These are phyloP conservation scores for Penicillium hesseltinei DNA, from an alignment of 2,329 filamentous ascomycete species.

Conservation along the genomic window DNA sequence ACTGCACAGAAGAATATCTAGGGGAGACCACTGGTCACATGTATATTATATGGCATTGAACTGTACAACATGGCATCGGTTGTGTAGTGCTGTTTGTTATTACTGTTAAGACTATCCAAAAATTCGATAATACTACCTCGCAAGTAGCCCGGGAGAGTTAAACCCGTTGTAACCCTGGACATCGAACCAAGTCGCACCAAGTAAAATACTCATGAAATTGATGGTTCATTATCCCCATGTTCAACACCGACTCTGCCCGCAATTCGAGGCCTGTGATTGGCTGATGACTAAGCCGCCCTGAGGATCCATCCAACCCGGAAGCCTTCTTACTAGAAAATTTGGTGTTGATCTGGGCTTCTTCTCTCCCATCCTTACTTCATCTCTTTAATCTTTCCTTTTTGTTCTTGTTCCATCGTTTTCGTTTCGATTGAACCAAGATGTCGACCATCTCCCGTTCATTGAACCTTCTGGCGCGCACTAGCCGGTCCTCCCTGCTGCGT, in stretches of 20 bases:
- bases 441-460: slow-evolving; percentile 75
- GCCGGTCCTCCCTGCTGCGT: slow-evolving; percentile 69
- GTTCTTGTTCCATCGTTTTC: slow-evolving; percentile 30
- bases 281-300: slow-evolving; percentile 40
- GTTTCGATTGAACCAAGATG: slow-evolving; percentile 59
- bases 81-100: background rate
- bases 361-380: slow-evolving; percentile 27
- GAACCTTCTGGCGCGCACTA: slow-evolving; percentile 77
- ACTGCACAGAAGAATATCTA: slow-evolving; percentile 35
- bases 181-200: background rate
- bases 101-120: background rate
- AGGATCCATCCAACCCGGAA: slow-evolving; percentile 6
- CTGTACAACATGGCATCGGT: background rate
- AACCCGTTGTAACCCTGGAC: background rate
- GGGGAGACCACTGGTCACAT: background rate
- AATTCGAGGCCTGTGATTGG: slow-evolving; percentile 35
- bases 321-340: slow-evolving; percentile 33
- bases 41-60: background rate
- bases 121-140: background rate
- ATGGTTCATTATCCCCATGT: background rate
- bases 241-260: slow-evolving; percentile 17
- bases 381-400: slow-evolving; percentile 27
- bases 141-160: background rate
- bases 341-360: slow-evolving; percentile 25
- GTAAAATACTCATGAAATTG: background rate